Conservation (phyloP, 2,329 filamentous ascomycete genomes). For the Neopestalotiopsis clavispora region DNA sequence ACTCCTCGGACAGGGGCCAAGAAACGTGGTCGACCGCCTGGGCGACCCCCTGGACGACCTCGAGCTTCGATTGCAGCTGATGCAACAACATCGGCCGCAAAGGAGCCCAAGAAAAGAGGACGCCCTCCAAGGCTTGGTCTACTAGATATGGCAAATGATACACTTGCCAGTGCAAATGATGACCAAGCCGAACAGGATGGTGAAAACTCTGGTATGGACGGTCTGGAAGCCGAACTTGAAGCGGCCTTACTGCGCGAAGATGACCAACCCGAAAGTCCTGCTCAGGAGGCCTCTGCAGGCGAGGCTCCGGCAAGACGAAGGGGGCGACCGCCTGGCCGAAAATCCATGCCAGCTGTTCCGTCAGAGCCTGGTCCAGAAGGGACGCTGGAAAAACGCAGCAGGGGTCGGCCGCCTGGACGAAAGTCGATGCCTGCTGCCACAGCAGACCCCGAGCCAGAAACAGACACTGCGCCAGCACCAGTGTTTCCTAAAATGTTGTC, state of each 20-base stretch:
- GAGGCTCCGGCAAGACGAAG: slow-evolving; percentile 28
- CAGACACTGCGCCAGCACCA: slow-evolving; percentile 13
- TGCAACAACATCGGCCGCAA: not conserved
- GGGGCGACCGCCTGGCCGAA: slow-evolving; percentile 39
- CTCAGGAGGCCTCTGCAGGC: not conserved
- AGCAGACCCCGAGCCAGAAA: slow-evolving; percentile 11
- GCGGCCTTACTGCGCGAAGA: slow-evolving; percentile 33
- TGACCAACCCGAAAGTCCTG: slow-evolving; percentile 10
- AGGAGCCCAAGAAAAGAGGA: slow-evolving; percentile 32
- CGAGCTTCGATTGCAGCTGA: slow-evolving; percentile 23
- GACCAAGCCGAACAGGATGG: slow-evolving; percentile 27
- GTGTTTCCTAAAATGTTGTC: slow-evolving; percentile 48
- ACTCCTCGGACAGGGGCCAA: slow-evolving; percentile 31
- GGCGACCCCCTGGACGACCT: slow-evolving; percentile 34
- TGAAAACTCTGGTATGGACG: slow-evolving; percentile 30
- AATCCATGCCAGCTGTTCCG: slow-evolving; percentile 7
- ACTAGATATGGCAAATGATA: slow-evolving; percentile 31
- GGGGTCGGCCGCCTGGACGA: slow-evolving; percentile 40
- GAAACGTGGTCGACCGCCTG: slow-evolving; percentile 34
- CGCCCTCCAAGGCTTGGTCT: slow-evolving; percentile 29
- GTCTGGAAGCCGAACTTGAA: slow-evolving; percentile 41
- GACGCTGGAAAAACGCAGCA: slow-evolving; percentile 29
- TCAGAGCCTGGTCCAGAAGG: not conserved
- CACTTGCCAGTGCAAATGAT: slow-evolving; percentile 19
- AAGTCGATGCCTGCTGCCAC: slow-evolving; percentile 13